These are phyloP conservation scores for Debaryomyces hansenii DNA, from an alignment of 805 yeast genomes.

Conservation along the genomic window DNA sequence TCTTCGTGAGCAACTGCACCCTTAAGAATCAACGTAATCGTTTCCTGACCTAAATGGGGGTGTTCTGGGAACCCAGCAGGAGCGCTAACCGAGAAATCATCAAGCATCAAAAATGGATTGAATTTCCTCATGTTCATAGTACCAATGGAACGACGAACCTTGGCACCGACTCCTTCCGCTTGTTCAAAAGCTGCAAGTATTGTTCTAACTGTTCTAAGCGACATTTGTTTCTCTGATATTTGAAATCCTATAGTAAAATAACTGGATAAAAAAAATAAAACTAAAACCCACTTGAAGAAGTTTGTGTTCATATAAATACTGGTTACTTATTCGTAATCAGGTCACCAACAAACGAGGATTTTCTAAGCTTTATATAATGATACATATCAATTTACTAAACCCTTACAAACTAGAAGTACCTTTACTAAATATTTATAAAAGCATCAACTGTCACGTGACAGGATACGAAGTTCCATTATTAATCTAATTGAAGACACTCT, in stretches of 20 bases:
- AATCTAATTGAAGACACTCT: too few relatives aligned
- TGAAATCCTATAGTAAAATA: neutral
- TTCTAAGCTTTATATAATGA: too few relatives aligned
- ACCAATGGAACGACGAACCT: constrained; percentile 80
- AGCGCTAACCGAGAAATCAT: constrained; percentile 67
- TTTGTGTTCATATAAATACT: constrained; percentile 6
- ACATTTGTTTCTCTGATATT: constrained; percentile 8
- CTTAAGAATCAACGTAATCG: constrained; percentile 30
- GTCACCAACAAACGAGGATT: neutral
- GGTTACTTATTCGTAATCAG: neutral
- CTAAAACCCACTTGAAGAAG: neutral
- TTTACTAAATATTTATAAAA: constrained; percentile 1
- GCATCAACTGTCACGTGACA: neutral
- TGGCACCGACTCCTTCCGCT: constrained; percentile 87
- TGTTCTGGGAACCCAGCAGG: constrained; percentile 59
- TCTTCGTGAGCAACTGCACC: constrained; percentile 53
- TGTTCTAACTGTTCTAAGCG: constrained; percentile 30
- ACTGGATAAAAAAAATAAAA: constrained; percentile 5
- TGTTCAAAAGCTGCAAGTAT: constrained; percentile 59
- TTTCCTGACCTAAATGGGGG: constrained; percentile 42
- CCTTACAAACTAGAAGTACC: too few relatives aligned
- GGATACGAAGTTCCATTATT: too few relatives aligned
- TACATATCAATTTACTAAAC: too few relatives aligned
- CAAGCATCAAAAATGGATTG: constrained; percentile 79
- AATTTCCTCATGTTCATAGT: constrained; percentile 66